Base-by-base conservation (phyloP, 257 asterid genomes). In the Rauvolfia tetraphylla region DNA sequence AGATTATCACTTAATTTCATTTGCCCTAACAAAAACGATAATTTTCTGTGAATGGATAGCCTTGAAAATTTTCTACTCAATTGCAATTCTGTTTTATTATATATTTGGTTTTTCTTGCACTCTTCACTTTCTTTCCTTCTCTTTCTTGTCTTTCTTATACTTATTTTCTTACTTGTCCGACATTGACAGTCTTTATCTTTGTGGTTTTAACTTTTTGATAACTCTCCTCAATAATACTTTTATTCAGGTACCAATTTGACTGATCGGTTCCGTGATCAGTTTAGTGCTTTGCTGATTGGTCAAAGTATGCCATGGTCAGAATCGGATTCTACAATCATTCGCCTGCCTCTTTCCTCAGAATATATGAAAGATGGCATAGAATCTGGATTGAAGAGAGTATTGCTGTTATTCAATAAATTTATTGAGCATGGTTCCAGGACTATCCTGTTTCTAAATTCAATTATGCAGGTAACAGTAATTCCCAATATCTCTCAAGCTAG, bases 271-370 rank as follows among this genome's bases (percentile, higher is more conserved):
- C 89, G 67, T 82, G 98, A 94, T 82, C 98, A 94, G 83, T 94
- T 94, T 87, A 88, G 84, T 78, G 95, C 97, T 81, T 84, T 94
- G 91, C 80, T 94, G 85, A 77, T 90, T 73, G 88, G 86, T 81
- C 89, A 87, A 80, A 87, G 76, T 57, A 86, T 88, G 86, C 90
- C 90, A 23, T 90, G 97, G 97, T 89, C 92, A 34, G 80, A 83
- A 76, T 81, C 89, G 68, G 86, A 89, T 80, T 87, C 89, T 79
- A 94, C 95, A 74, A 81, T 92, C 46, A 87, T 94, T 84, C 98
- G 98, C 78, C 83, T 94, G 87, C 98, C 98, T 63, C 91, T 94
- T 83, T 94, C 97, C 76, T 76, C 91, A 18, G 87, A 88, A 76
- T 81, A 83, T 81, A 78, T 81, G 85, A 85, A 83, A 80, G 96